Evolutionary conservation across 176 grass and related monocot genomes (phyloP).

Genomic region (Stipa capillata): DNA sequence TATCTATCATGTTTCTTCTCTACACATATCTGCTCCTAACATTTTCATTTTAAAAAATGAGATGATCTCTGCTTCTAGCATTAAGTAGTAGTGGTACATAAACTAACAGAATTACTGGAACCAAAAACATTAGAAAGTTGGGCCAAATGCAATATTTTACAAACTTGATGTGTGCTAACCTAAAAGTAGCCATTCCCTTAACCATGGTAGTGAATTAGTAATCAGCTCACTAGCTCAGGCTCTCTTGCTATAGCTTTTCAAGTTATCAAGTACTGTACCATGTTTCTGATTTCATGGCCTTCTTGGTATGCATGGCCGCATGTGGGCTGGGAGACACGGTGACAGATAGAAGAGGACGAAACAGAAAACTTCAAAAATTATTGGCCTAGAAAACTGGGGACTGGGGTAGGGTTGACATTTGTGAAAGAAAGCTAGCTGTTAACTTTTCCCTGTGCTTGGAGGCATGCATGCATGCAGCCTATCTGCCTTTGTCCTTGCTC

Average conservation of each 20-base stretch:
- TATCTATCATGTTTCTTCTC: not conserved
- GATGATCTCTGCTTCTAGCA: not conserved
- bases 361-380: conserved; percentile 24
- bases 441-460: conserved; percentile 27
- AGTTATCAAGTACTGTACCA: conserved; percentile 21
- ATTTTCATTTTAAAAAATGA: not conserved
- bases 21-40: not conserved
- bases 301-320: conserved; percentile 18
- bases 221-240: no score
- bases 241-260: not conserved
- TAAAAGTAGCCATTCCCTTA: not conserved
- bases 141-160: not conserved
- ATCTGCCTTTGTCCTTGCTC: conserved; percentile 17
- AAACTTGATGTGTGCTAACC: not conserved
- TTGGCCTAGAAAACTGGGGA: conserved; percentile 1
- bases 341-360: conserved; percentile 35
- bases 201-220: not conserved
- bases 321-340: not conserved
- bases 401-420: conserved; percentile 37
- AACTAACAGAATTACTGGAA: not conserved
- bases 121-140: not conserved
- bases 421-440: conserved; percentile 9
- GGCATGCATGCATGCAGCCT: conserved; percentile 5
- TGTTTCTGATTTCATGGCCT: not conserved
- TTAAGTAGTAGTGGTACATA: not conserved